Evolutionary conservation across 768 basidiomycete species (phyloP).

Genomic region (Hydnum rufescens): DNA sequence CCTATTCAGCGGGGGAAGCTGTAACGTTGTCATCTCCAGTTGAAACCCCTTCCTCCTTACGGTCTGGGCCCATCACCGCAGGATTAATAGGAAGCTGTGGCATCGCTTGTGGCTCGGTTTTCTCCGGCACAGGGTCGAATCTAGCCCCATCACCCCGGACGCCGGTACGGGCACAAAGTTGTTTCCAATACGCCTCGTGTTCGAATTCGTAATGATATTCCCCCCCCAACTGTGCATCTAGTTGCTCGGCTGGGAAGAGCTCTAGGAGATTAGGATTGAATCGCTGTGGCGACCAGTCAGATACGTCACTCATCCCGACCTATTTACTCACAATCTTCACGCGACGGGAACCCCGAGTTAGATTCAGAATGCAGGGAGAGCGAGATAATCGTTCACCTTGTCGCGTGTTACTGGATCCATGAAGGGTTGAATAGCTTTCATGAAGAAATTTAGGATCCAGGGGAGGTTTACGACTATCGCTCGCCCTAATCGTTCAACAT

Average conservation of each 20-base stretch:
- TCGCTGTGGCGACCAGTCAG: slow-evolving; percentile 34
- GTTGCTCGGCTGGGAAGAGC: slow-evolving; percentile 51
- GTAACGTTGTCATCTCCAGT: too few species aligned
- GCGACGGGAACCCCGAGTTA: background rate
- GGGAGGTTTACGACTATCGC: slow-evolving; percentile 73
- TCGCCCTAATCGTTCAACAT: slow-evolving; percentile 71
- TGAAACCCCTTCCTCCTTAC: too few species aligned
- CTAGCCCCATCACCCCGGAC: slow-evolving; percentile 8
- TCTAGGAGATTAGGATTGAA: slow-evolving; percentile 72
- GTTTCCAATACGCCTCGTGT: slow-evolving; percentile 55
- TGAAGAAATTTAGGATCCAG: slow-evolving; percentile 50
- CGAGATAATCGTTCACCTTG: slow-evolving; percentile 52
- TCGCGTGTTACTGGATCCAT: slow-evolving; percentile 75
- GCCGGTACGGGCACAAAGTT: slow-evolving; percentile 13
- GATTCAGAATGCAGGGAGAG: background rate
- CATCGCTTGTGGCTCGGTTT: too few species aligned
- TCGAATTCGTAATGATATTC: slow-evolving; percentile 54
- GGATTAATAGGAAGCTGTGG: too few species aligned
- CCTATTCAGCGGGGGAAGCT: too few species aligned
- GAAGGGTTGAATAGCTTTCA: slow-evolving; percentile 71
- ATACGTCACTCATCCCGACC: background rate
- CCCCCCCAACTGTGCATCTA: slow-evolving; percentile 62
- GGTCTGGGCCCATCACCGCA: too few species aligned
- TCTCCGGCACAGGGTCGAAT: slow-evolving; percentile 1
- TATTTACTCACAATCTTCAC: too few species aligned